Evolutionary conservation across 495 filamentous ascomycete genomes (phyloP), one percentile per base, ranked within the genome.

Genomic region (Xylaria sp.): DNA sequence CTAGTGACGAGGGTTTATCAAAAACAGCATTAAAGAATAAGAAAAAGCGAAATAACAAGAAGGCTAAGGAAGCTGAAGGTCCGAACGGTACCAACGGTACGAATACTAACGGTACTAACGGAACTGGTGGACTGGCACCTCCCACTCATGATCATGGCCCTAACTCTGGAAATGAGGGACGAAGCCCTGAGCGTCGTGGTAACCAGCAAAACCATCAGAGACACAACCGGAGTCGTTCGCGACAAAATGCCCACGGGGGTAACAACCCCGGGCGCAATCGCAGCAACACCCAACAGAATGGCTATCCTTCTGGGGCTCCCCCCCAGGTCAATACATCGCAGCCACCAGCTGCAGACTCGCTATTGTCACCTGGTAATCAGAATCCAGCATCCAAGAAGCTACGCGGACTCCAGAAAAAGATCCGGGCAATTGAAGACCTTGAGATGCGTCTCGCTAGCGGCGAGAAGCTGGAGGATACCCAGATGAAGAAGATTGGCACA

Each of bases 41-140:
- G 90, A 98, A 98, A 88, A 99, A 99, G 88, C 88, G 95, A 44
- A 94, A 97, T 78, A 95, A 94, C 66, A 97, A 97, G 86, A 98
- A 98, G 81, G 89, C 89, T 35, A 96, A 94, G 80, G 93, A 95
- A 35, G 87, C 86, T 7, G 92, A 81, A 72, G 80, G 72, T 63
- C 59, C 24, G 37, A 80, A 74, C 40, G 82, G 77, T 33, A 37
- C 33, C n/a, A 59, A 37, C 31, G 57, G 57, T n/a, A n/a, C 33
- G 9, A 40, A 59, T n/a, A n/a, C 33, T 24, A 59, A 37, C 31
- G 57, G 57, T n/a, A n/a, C 33, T 21, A 40, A 59, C 57, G 57
- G 57, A 35, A 75, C 77, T 14, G 79, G 76, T 55, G 80, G 82
- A 24, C 75, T 84, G 17, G 82, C 84, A 31, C 82, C 82, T 35